Evolutionary conservation across 805 yeast genomes (phyloP).

Genomic region (Debaryomyces hansenii): DNA sequence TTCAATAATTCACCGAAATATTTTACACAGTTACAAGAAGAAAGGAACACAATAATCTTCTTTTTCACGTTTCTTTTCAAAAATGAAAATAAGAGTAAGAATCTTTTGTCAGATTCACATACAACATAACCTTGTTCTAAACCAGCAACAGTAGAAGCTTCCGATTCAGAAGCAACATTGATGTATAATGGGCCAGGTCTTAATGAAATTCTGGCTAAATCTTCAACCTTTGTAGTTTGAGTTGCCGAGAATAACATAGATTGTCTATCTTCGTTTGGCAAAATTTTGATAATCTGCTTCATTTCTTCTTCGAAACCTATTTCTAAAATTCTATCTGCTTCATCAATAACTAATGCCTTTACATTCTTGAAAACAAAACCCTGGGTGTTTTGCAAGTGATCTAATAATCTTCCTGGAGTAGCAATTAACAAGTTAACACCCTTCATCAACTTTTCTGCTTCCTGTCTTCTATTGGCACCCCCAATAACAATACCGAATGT

Average conservation of each 20-base stretch:
- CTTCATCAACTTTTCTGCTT: conserved; percentile 88
- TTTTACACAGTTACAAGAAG: conserved; percentile 96
- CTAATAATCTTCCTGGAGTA: conserved; percentile 95
- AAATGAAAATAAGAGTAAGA: conserved; percentile 85
- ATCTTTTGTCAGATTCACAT: conserved; percentile 94
- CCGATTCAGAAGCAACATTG: conserved; percentile 84
- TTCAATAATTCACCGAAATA: conserved; percentile 93
- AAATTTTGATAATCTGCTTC: conserved; percentile 91
- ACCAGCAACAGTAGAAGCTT: conserved; percentile 91
- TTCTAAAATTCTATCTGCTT: conserved; percentile 96
- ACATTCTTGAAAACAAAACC: conserved; percentile 94
- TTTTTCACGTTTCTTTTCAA: conserved; percentile 89
- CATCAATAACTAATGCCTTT: conserved; percentile 93
- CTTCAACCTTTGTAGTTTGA: conserved; percentile 98
- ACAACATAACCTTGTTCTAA: conserved; percentile 98
- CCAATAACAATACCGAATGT: conserved; percentile 97
- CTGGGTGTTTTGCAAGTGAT: conserved; percentile 92
- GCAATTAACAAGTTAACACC: conserved; percentile 95
- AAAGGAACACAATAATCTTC: conserved; percentile 89
- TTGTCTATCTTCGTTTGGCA: conserved; percentile 92
- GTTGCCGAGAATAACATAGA: conserved; percentile 99
- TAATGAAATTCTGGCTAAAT: conserved; percentile 92
- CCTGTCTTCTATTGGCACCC: conserved; percentile 96
- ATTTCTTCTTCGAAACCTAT: conserved; percentile 99
- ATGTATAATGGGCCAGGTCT: conserved; percentile 92